Evolutionary conservation across 306 rosid species (phyloP).

Genomic region (Quercus dentata): DNA sequence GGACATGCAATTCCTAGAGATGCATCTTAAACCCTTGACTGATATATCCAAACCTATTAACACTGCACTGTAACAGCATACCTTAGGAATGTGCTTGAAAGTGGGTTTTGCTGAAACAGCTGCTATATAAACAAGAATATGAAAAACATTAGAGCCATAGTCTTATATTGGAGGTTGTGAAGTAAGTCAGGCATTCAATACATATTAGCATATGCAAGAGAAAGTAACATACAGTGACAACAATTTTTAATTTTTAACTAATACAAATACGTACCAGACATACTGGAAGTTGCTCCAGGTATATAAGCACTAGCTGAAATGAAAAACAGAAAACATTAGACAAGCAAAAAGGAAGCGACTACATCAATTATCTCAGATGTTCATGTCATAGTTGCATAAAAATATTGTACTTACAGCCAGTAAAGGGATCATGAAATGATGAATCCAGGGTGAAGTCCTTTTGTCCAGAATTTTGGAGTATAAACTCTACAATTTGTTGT

Average conservation of each 20-base stretch:
- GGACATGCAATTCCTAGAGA: not conserved
- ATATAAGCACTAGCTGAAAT: slow-evolving; percentile 78
- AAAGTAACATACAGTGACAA: not conserved
- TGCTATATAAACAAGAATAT: slow-evolving; percentile 31
- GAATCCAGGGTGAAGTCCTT: slow-evolving; percentile 65
- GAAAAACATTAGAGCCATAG: not conserved
- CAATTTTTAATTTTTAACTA: not conserved
- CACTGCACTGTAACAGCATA: slow-evolving; percentile 31
- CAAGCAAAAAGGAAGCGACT: slow-evolving; percentile 17
- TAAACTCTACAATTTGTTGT: slow-evolving; percentile 88
- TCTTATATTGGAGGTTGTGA: not conserved
- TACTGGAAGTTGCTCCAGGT: slow-evolving; percentile 70
- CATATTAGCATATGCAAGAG: not conserved
- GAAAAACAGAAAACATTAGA: not conserved
- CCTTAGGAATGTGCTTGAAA: slow-evolving; percentile 98
- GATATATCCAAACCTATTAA: slow-evolving; percentile 8
- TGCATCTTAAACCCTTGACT: not conserved
- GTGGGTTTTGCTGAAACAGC: slow-evolving; percentile 53
- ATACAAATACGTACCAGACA: slow-evolving; percentile 38
- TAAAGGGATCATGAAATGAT: slow-evolving; percentile 84
- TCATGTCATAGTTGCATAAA: slow-evolving; percentile 6
- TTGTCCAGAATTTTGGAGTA: slow-evolving; percentile 87
- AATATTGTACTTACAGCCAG: slow-evolving; percentile 66
- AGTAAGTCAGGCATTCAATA: not conserved
- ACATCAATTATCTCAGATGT: slow-evolving; percentile 8